Evolutionary conservation across 2,329 filamentous ascomycete species (phyloP).

Genomic region (Aureobasidium sp.): DNA sequence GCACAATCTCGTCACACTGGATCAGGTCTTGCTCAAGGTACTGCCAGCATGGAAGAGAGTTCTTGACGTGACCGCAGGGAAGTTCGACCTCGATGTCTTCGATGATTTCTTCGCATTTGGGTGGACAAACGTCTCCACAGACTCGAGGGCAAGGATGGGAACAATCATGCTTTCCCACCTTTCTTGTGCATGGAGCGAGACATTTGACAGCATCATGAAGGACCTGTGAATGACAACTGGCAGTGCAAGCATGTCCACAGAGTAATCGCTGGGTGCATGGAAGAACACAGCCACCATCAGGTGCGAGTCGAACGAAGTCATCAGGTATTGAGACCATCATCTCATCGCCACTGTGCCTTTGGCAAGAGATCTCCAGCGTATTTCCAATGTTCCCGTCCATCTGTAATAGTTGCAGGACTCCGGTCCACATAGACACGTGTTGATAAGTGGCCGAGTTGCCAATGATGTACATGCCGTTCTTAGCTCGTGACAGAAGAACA

Average conservation of each 20-base stretch:
- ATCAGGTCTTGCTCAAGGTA: constrained; percentile 39
- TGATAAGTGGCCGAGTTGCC: constrained; percentile 46
- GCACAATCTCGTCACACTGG: constrained; percentile 41
- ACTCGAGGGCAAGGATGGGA: constrained; percentile 34
- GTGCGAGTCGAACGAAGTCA: constrained; percentile 48
- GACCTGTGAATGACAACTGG: constrained; percentile 36
- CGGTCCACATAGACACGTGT: constrained; percentile 54
- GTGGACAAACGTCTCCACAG: constrained; percentile 31
- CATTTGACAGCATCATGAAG: constrained; percentile 37
- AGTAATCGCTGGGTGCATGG: constrained; percentile 39
- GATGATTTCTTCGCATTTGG: constrained; percentile 20
- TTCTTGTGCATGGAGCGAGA: constrained; percentile 32
- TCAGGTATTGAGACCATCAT: constrained; percentile 47
- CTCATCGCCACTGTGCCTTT: constrained; percentile 47
- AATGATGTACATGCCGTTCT: constrained; percentile 64
- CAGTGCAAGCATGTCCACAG: constrained; percentile 39
- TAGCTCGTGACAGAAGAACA: constrained; percentile 57
- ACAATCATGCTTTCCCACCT: constrained; percentile 27
- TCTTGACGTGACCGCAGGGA: constrained; percentile 23
- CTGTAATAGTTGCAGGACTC: constrained; percentile 48
- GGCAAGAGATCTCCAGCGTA: constrained; percentile 48
- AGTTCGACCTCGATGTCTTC: constrained; percentile 22
- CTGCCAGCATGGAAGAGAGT: constrained; percentile 21
- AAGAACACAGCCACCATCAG: constrained; percentile 54
- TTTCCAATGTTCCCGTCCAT: constrained; percentile 41